These are phyloP conservation scores for Boletus reticulatus DNA, from an alignment of 768 basidiomycete species.

Conservation along the genomic window DNA sequence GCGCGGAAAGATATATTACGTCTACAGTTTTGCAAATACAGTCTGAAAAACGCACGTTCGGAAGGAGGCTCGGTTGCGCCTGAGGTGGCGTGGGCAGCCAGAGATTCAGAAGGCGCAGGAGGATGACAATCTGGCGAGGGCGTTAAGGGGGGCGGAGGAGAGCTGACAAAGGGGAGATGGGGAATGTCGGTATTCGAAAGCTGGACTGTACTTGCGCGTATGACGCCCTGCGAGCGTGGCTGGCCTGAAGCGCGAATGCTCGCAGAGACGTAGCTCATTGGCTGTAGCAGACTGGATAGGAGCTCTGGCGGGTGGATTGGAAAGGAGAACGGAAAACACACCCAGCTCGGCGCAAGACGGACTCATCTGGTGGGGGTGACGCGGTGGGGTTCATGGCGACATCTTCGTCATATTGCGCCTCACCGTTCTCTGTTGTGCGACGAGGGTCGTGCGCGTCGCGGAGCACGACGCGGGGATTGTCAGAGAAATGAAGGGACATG, in stretches of 20 bases:
- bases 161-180: neutral
- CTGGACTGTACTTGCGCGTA: slow-evolving; percentile 64
- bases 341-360: slow-evolving; percentile 54
- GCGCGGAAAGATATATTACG: slow-evolving; percentile 13
- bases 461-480: neutral
- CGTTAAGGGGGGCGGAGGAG: neutral
- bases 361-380: slow-evolving; percentile 35
- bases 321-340: slow-evolving; percentile 30
- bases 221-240: slow-evolving; percentile 59
- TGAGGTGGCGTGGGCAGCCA: slow-evolving; percentile 16
- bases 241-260: slow-evolving; percentile 17
- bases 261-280: slow-evolving; percentile 43
- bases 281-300: slow-evolving; percentile 51
- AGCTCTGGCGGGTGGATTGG: neutral
- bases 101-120: neutral
- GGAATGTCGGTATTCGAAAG: slow-evolving; percentile 50
- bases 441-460: neutral
- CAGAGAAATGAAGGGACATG: slow-evolving; percentile 7
- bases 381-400: slow-evolving; percentile 12
- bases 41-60: slow-evolving; percentile 23
- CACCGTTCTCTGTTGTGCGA: neutral
- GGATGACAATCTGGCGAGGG: neutral
- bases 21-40: slow-evolving; percentile 4
- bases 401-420: slow-evolving; percentile 8
- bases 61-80: slow-evolving; percentile 17